phyloP scores from a whole-genome alignment of 257 asterid genomes.

The Nicotiana obtusifolia region DNA sequence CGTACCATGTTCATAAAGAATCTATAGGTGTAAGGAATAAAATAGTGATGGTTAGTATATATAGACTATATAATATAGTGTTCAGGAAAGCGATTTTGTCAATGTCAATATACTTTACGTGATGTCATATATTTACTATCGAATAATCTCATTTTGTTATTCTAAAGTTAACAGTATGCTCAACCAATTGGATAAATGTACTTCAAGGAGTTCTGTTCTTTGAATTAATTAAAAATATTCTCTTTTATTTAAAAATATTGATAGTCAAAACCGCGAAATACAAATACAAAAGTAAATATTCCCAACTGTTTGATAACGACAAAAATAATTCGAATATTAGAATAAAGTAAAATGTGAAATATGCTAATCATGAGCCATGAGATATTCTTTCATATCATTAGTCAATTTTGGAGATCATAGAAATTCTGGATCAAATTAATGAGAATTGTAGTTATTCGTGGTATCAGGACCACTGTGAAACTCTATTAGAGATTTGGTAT shows the following conservation, averaged over 20 bases:
- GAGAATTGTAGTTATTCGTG: neutral
- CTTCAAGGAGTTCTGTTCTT: neutral
- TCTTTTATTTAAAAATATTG: neutral
- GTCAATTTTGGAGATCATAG: neutral
- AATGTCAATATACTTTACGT: neutral
- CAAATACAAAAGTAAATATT: neutral
- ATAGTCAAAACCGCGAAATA: constrained; percentile 9
- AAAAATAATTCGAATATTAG: constrained; percentile 10
- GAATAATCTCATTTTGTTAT: neutral
- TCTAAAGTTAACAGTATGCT: neutral
- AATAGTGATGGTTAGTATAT: neutral
- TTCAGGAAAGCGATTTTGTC: neutral
- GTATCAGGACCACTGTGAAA: neutral
- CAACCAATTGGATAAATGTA: neutral
- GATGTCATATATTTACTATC: constrained; percentile 5
- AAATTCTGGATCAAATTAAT: neutral
- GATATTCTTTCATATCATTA: constrained; percentile 14
- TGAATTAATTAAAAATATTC: neutral
- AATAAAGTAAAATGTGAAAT: constrained; percentile 19
- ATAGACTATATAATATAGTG: too few relatives aligned
- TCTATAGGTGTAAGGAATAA: neutral
- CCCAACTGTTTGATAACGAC: neutral
- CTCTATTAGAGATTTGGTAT: constrained; percentile 12
- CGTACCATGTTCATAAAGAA: neutral
- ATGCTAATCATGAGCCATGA: constrained; percentile 11